These are phyloP conservation scores for Zizania latifolia DNA, from an alignment of 176 grass and related monocot genomes.

Conservation along the genomic window DNA sequence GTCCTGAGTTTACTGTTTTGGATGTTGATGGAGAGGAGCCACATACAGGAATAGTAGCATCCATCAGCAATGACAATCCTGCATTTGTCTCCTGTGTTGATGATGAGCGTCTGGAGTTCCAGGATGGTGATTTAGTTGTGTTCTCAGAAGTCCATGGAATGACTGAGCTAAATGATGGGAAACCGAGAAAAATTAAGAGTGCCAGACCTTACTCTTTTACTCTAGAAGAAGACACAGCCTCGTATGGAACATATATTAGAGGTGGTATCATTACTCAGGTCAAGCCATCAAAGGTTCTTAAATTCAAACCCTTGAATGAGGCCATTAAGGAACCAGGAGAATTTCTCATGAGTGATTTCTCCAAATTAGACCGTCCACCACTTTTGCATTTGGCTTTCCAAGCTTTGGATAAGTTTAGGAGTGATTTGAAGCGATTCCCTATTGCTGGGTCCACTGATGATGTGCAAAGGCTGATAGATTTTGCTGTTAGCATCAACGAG, in stretches of 20 bases:
- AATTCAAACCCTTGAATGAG: slow-evolving; percentile 80
- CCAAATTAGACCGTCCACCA: slow-evolving; percentile 77
- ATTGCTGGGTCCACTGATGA: slow-evolving; percentile 67
- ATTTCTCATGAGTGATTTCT: slow-evolving; percentile 91
- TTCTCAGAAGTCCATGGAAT: slow-evolving; percentile 93
- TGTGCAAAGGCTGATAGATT: slow-evolving; percentile 52
- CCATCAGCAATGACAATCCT: slow-evolving; percentile 76
- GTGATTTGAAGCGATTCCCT: slow-evolving; percentile 59
- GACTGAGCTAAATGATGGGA: slow-evolving; percentile 85
- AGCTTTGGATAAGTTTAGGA: slow-evolving; percentile 79
- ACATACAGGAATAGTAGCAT: slow-evolving; percentile 85
- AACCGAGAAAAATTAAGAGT: slow-evolving; percentile 74
- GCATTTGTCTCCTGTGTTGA: slow-evolving; percentile 84
- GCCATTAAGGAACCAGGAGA: slow-evolving; percentile 82
- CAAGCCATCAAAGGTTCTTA: slow-evolving; percentile 73
- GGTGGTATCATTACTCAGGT: slow-evolving; percentile 92
- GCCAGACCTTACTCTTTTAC: slow-evolving; percentile 81
- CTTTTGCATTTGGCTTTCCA: slow-evolving; percentile 88
- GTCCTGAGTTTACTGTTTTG: slow-evolving; percentile 74
- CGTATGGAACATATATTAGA: slow-evolving; percentile 59
- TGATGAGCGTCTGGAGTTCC: slow-evolving; percentile 90
- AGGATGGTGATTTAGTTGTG: slow-evolving; percentile 80
- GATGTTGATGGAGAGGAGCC: slow-evolving; percentile 96
- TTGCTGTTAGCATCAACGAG: slow-evolving; percentile 59
- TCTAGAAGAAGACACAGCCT: slow-evolving; percentile 81